Base-by-base conservation (phyloP, 2,329 filamentous ascomycete genomes). In the Graphiopsis chlorocephala region DNA sequence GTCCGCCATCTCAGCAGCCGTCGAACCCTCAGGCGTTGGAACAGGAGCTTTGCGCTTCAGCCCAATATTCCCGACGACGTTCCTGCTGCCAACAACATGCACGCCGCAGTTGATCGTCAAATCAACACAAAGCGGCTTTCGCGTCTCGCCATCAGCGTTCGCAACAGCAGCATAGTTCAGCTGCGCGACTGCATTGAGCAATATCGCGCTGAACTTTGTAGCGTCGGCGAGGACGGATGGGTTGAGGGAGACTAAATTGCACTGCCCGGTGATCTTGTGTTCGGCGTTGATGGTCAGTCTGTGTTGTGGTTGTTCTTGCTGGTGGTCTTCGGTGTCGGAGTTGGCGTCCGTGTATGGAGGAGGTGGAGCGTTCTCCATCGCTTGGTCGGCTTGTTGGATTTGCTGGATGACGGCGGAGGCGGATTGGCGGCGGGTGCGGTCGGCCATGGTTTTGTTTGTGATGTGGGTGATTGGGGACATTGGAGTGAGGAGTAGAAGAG, bases 231-330 rank as follows among this genome's bases (percentile, higher is more conserved):
- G 66, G 3, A 67, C 33, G 12, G 73, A 60, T 3, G 78, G 71
- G 23, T 84, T 71, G 20, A 84, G 71, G 23, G 80, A 79, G 53
- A 85, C 73, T 57, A 83, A 71, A 72, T 87, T 87, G 72, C 81
- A 77, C 72, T 78, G 78, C 66, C 80, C 81, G 42, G 74, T 73
- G 68, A 87, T 76, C 65, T 70, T 76, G 70, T 86, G 72, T 0
- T 81, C 78, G 17, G 81, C 79, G 68, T 81, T 80, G 75, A 87
- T 82, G 17, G 74, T 76, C 52, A 87, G 73, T 57, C 73, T 77
- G 65, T 85, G 79, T 8, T 52, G 25, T 26, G 48, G 23, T 29
- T 53, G 26, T 35, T 67, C 61, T 17, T 66, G 63, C 26, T 67
- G 61, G 38, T 67, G 62, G 23, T 71, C 70, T 15, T 60, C 68